Percentiles rank a stretch among this genome's conserved stretches.
phyloP scores from a whole-genome alignment of 1,284 basidiomycete genomes.

The Fistulinella staudtii region DNA sequence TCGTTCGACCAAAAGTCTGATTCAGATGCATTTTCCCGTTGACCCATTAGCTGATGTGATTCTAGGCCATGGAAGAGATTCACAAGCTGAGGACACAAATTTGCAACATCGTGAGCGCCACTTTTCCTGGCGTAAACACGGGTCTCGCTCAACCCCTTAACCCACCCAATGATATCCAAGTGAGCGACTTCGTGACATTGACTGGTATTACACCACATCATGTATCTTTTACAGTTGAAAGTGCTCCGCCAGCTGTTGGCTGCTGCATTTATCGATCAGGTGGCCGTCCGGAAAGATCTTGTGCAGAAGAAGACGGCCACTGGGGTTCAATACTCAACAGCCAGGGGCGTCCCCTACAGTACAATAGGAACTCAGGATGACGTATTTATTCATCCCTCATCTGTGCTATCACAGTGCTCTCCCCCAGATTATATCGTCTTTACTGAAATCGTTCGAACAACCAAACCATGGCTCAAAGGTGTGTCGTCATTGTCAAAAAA shows the following conservation, averaged over 20 bases:
- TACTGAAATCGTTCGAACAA: constrained; percentile 76
- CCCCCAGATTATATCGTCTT: constrained; percentile 91
- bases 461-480: constrained; percentile 82
- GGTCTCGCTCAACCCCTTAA: constrained; percentile 58
- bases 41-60: background rate
- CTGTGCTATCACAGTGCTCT: constrained; percentile 62
- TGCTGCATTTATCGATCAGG: constrained; percentile 93
- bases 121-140: constrained; percentile 60
- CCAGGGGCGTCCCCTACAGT: constrained; percentile 81
- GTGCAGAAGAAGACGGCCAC: constrained; percentile 52
- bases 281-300: constrained; percentile 89
- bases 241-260: constrained; percentile 86
- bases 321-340: constrained; percentile 72
- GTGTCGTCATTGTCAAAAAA: constrained; percentile 10
- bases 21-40: background rate
- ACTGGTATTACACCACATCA: constrained; percentile 1
- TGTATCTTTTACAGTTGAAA: constrained; percentile 65
- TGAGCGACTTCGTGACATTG: constrained; percentile 27
- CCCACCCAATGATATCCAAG: constrained; percentile 76
- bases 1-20: constrained; percentile 84
- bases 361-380: constrained; percentile 83
- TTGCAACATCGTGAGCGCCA: constrained; percentile 72
- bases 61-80: constrained; percentile 96
- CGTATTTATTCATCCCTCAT: constrained; percentile 91
- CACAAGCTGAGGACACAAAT: constrained; percentile 95